These are phyloP conservation scores for Phalaenopsis aphrodite DNA, from an alignment of 106 monocot genomes.

Conservation along the genomic window DNA sequence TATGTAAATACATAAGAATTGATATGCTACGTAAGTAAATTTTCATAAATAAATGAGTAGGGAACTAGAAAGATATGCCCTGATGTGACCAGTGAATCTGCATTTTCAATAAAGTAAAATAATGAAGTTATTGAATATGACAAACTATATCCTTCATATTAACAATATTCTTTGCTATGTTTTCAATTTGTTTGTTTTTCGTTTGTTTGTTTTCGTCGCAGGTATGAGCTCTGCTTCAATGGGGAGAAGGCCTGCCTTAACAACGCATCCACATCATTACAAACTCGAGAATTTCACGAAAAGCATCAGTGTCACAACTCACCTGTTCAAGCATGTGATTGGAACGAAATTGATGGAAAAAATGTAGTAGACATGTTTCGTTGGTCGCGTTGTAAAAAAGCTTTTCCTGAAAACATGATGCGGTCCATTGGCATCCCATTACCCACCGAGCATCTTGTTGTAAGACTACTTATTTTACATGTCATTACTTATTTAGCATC, in stretches of 20 bases:
- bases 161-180: not conserved
- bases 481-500: slow-evolving; percentile 28
- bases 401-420: slow-evolving; percentile 58
- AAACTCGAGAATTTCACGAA: slow-evolving; percentile 16
- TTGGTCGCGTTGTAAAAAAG: slow-evolving; percentile 77
- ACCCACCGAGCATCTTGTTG: not conserved
- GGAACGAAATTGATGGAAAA: slow-evolving; percentile 30
- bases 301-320: slow-evolving; percentile 36
- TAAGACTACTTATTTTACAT: slow-evolving; percentile 8
- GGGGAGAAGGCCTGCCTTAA: slow-evolving; percentile 47
- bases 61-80: not conserved
- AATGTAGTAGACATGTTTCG: slow-evolving; percentile 56
- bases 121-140: too few species aligned
- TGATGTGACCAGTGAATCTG: not conserved
- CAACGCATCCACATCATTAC: slow-evolving; percentile 15
- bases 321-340: slow-evolving; percentile 26
- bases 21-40: too few species aligned
- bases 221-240: slow-evolving; percentile 79
- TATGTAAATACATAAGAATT: too few species aligned
- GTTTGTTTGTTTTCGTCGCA: slow-evolving; percentile 9
- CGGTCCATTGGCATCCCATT: slow-evolving; percentile 68
- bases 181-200: not conserved
- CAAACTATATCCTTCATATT: too few species aligned
- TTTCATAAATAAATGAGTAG: too few species aligned
- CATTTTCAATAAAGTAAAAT: not conserved